These are phyloP conservation scores for Tilletia caries DNA, from an alignment of 1,284 basidiomycete species.

Conservation along the genomic window DNA sequence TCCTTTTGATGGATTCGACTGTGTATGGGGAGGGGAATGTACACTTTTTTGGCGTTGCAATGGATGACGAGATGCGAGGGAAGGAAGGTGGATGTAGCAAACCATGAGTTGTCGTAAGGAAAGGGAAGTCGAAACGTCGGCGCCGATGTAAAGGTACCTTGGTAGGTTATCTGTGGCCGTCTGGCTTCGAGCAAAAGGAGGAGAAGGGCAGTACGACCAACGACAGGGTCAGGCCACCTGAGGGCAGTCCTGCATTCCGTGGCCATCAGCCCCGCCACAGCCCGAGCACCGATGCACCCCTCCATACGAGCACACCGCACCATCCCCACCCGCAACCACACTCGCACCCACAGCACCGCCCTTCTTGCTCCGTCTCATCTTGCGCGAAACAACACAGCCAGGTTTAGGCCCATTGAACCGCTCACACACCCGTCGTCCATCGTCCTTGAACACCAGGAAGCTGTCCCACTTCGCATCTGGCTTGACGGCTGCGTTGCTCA, in stretches of 20 bases:
- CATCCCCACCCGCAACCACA: too few species aligned
- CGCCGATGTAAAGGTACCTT: too few species aligned
- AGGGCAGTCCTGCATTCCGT: neutral
- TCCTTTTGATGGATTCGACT: too few species aligned
- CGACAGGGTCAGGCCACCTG: neutral
- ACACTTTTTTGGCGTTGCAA: too few species aligned
- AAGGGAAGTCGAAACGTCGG: too few species aligned
- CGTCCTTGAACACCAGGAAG: neutral
- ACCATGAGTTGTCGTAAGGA: too few species aligned
- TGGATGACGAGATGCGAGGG: too few species aligned
- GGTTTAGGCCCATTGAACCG: neutral
- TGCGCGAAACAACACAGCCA: neutral
- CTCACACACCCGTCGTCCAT: neutral
- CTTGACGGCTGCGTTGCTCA: neutral
- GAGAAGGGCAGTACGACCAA: too few species aligned
- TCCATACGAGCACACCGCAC: neutral
- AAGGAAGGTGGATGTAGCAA: too few species aligned
- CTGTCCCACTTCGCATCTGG: neutral
- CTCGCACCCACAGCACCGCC: neutral
- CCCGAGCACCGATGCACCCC: neutral
- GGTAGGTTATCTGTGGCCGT: too few species aligned
- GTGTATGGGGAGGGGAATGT: too few species aligned
- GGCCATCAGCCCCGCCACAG: neutral
- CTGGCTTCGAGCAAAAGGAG: too few species aligned
- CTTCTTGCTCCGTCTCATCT: slow-evolving; percentile 1